Conservation (phyloP, 352 stramenopile genomes). For the Elongisporangium anandrum region DNA sequence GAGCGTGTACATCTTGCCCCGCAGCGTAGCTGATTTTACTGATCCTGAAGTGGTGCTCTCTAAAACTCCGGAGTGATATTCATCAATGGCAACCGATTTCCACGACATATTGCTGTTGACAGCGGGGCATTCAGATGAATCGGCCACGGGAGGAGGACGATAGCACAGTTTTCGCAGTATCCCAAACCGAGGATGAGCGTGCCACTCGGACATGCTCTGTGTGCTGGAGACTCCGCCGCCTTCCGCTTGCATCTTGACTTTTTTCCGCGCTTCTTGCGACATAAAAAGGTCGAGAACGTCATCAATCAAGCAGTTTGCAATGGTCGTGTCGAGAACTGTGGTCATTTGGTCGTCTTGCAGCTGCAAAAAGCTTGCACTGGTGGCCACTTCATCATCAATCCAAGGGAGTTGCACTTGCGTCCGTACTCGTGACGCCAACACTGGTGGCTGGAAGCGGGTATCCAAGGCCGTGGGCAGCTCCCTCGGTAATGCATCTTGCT, state of each 20-base stretch:
- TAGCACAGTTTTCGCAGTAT: slow-evolving; percentile 50
- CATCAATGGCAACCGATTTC: slow-evolving; percentile 48
- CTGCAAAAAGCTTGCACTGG: slow-evolving; percentile 36
- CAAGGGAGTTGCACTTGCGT: slow-evolving; percentile 38
- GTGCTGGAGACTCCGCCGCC: background rate
- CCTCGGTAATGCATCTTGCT: slow-evolving; percentile 1
- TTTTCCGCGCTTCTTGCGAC: slow-evolving; percentile 24
- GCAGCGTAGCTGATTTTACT: slow-evolving; percentile 31
- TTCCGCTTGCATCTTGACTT: slow-evolving; percentile 8
- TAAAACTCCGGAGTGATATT: slow-evolving; percentile 48
- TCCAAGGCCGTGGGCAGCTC: slow-evolving; percentile 13
- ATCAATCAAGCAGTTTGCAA: slow-evolving; percentile 28
- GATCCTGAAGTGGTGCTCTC: slow-evolving; percentile 21
- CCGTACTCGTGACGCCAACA: slow-evolving; percentile 27
- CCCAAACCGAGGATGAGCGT: slow-evolving; percentile 44
- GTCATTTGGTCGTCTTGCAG: slow-evolving; percentile 40
- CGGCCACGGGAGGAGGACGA: slow-evolving; percentile 16
- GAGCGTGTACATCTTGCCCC: slow-evolving; percentile 59
- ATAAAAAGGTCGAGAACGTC: slow-evolving; percentile 46
- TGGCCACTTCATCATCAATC: slow-evolving; percentile 26
- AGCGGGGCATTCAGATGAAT: background rate
- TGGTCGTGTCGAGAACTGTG: slow-evolving; percentile 41
- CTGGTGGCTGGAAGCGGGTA: slow-evolving; percentile 34
- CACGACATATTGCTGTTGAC: background rate
- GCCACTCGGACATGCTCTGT: slow-evolving; percentile 34